These are phyloP conservation scores for Suhomyces bokatorum DNA, from an alignment of 1,139 yeast genomes.

Conservation along the genomic window DNA sequence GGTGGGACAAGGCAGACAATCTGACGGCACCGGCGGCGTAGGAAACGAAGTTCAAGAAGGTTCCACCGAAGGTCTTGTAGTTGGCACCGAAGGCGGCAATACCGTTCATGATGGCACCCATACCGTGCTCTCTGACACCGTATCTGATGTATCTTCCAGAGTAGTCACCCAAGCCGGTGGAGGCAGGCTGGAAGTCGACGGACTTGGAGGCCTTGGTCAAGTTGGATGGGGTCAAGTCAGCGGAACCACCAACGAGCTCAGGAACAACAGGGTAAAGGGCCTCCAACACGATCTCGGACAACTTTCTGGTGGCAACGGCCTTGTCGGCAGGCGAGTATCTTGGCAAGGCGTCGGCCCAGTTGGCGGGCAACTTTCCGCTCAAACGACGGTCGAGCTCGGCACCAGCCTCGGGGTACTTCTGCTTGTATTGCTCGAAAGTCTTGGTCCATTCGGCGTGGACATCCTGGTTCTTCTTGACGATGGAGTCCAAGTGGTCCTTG, in stretches of 20 bases:
- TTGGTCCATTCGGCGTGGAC: constrained; percentile 75
- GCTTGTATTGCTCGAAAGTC: constrained; percentile 59
- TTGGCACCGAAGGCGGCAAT: constrained; percentile 93
- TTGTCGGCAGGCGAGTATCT: constrained; percentile 73
- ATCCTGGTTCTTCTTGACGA: constrained; percentile 57
- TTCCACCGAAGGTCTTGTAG: constrained; percentile 93
- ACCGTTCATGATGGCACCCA: constrained; percentile 99
- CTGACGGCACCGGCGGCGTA: constrained; percentile 98
- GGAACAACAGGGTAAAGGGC: constrained; percentile 69
- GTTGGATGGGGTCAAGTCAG: constrained; percentile 97
- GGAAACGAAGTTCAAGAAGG: constrained; percentile 97
- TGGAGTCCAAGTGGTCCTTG: constrained; percentile 61
- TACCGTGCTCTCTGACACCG: constrained; percentile 99
- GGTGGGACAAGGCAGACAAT: constrained; percentile 90
- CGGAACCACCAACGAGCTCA: constrained; percentile 96
- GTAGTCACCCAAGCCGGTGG: constrained; percentile 80
- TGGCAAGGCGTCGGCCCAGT: constrained; percentile 83
- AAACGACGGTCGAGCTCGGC: constrained; percentile 83
- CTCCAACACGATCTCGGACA: constrained; percentile 80
- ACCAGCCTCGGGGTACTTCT: constrained; percentile 77
- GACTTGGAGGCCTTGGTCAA: constrained; percentile 87
- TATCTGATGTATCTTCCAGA: constrained; percentile 94
- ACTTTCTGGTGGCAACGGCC: constrained; percentile 92
- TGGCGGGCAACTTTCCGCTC: constrained; percentile 75
- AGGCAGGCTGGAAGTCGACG: constrained; percentile 91